A percentile compares a stretch with the other conserved stretches of the same genome.
Conservation (phyloP, 1,284 basidiomycete species). For the Gymnopus androsaceus region DNA sequence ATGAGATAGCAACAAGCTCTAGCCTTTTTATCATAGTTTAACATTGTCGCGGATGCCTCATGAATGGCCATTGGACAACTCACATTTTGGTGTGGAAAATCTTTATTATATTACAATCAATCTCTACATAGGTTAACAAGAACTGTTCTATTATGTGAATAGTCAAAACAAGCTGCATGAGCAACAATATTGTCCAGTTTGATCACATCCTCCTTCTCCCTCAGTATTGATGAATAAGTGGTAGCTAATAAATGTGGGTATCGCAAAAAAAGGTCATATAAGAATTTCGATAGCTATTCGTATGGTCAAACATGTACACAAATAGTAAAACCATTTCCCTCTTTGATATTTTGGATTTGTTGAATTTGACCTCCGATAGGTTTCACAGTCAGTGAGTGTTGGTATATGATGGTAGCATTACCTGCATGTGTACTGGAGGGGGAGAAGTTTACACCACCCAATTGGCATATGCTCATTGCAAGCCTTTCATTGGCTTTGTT, state of each 20-base stretch:
- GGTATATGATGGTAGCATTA: conserved; percentile 22
- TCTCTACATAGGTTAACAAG: conserved; percentile 5
- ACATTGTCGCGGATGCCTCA: neutral
- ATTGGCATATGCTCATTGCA: conserved; percentile 17
- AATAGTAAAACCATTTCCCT: neutral
- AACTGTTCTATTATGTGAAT: neutral
- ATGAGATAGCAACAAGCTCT: too few species aligned
- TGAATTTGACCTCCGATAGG: conserved; percentile 4
- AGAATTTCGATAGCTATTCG: neutral
- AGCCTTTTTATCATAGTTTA: too few species aligned
- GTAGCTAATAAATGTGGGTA: neutral
- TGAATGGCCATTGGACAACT: neutral
- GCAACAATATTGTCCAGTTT: neutral
- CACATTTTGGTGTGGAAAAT: neutral
- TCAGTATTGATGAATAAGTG: neutral
- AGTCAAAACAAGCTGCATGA: conserved; percentile 14
- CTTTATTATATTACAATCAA: neutral
- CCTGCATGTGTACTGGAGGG: conserved; percentile 20
- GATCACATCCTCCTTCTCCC: neutral
- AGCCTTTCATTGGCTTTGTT: neutral
- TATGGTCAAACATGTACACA: neutral
- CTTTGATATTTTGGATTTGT: conserved; percentile 3
- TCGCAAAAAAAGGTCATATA: conserved; percentile 9
- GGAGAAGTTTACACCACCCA: conserved; percentile 18
- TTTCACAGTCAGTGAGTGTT: too few species aligned